These are phyloP conservation scores for Thermoascus crustaceus DNA, from an alignment of 2,329 filamentous ascomycete species.

Conservation along the genomic window DNA sequence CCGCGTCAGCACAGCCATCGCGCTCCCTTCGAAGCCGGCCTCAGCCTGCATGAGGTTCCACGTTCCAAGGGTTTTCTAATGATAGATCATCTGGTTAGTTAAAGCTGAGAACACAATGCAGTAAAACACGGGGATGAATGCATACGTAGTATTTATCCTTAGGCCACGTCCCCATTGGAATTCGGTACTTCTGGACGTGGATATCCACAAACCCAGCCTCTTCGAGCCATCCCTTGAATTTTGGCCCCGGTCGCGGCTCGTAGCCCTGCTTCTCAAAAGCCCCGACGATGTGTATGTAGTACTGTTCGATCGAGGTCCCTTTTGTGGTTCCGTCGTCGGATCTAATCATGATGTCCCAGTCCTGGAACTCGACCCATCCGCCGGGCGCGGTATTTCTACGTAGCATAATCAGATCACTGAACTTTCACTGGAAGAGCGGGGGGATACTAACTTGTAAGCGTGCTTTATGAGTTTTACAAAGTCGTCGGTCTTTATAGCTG, in stretches of 20 bases:
- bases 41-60: conserved; percentile 19
- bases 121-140: too few species aligned
- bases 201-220: conserved; percentile 17
- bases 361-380: conserved; percentile 27
- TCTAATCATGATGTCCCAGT: conserved; percentile 21
- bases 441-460: conserved; percentile 37
- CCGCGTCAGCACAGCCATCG: conserved; percentile 12
- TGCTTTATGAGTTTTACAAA: conserved; percentile 45
- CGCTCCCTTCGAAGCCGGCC: conserved; percentile 19
- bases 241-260: background rate
- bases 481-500: conserved; percentile 49
- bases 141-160: background rate
- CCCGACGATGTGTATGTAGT: background rate
- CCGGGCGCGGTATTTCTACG: conserved; percentile 24
- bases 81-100: background rate
- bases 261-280: background rate
- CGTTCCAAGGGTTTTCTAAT: conserved; percentile 13
- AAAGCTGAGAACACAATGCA: too few species aligned
- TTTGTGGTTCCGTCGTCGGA: conserved; percentile 15
- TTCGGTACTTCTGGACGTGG: conserved; percentile 7
- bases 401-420: background rate
- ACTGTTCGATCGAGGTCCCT: background rate
- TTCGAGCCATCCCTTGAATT: conserved; percentile 11
- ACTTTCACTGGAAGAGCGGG: background rate
- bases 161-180: conserved; percentile 19